These are phyloP conservation scores for Biscutella laevigata DNA, from an alignment of 441 rosid genomes.

Conservation along the genomic window DNA sequence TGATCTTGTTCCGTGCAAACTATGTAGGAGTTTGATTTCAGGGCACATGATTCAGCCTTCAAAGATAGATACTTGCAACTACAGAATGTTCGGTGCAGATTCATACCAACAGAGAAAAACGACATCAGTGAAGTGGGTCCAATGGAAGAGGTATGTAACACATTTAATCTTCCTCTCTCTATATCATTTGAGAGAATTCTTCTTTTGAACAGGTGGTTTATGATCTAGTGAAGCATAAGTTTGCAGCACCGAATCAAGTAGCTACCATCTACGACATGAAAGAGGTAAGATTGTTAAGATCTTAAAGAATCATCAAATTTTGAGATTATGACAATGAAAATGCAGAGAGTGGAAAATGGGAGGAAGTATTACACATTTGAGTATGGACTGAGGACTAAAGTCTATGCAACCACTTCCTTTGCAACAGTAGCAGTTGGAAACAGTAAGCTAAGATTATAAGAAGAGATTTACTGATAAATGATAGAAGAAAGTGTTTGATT, in stretches of 20 bases:
- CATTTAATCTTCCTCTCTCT: background rate
- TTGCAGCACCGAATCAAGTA: conserved; percentile 66
- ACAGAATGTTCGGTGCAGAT: conserved; percentile 78
- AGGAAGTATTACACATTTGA: conserved; percentile 75
- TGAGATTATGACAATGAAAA: background rate
- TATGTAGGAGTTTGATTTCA: conserved; percentile 69
- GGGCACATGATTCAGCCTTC: conserved; percentile 89
- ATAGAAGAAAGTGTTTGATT: background rate
- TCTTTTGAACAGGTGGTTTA: conserved; percentile 41
- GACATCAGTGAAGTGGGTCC: conserved; percentile 75
- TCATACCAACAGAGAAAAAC: conserved; percentile 63
- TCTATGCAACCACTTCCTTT: conserved; percentile 55
- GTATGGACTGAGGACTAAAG: conserved; percentile 57
- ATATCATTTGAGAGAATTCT: background rate
- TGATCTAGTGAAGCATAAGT: conserved; percentile 49
- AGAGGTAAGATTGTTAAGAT: conserved; percentile 38
- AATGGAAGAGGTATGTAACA: conserved; percentile 45
- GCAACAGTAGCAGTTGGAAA: conserved; percentile 74
- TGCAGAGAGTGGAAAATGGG: conserved; percentile 65
- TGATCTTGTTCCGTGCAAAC: background rate
- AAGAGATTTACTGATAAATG: background rate
- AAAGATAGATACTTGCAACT: conserved; percentile 65
- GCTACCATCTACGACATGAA: conserved; percentile 45
- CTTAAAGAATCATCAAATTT: background rate
- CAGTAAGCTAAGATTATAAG: conserved; percentile 32